Percentiles rank a stretch among this genome's conserved stretches.
Evolutionary conservation across 1,139 yeast genomes (phyloP).

Genomic region (Geotrichum reessii): DNA sequence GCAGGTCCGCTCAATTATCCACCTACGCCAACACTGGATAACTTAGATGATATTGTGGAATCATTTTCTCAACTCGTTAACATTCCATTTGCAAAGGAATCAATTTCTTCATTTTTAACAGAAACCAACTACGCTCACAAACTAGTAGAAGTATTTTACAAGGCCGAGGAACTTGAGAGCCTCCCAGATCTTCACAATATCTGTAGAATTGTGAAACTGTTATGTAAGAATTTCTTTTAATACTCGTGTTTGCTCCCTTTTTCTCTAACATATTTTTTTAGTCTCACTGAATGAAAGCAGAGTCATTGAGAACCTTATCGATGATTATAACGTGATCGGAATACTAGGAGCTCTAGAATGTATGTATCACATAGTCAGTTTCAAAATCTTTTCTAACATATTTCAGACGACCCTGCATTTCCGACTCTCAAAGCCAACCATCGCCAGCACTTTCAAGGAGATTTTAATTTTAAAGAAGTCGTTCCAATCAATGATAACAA

Average conservation of each 20-base stretch:
- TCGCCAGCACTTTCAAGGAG: constrained; percentile 55
- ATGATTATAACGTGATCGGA: constrained; percentile 56
- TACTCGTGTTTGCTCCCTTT: no score
- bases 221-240: constrained; percentile 22
- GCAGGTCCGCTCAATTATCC: constrained; percentile 79
- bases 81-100: constrained; percentile 35
- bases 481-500: constrained; percentile 53
- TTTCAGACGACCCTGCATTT: constrained; percentile 67
- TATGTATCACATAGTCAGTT: constrained; percentile 4
- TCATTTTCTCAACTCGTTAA: constrained; percentile 32
- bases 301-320: constrained; percentile 61
- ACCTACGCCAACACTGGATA: constrained; percentile 44
- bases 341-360: constrained; percentile 76
- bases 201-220: constrained; percentile 66
- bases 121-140: constrained; percentile 46
- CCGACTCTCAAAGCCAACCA: constrained; percentile 76
- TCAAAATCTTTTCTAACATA: background rate
- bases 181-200: constrained; percentile 55
- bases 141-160: constrained; percentile 48
- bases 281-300: constrained; percentile 59
- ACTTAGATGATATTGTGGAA: constrained; percentile 44
- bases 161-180: constrained; percentile 49
- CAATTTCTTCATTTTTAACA: constrained; percentile 30
- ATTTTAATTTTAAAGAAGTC: constrained; percentile 63
- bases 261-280: no score